Base-by-base conservation (phyloP, 163 green algal genomes). In the Trebouxia gelatinosa region DNA sequence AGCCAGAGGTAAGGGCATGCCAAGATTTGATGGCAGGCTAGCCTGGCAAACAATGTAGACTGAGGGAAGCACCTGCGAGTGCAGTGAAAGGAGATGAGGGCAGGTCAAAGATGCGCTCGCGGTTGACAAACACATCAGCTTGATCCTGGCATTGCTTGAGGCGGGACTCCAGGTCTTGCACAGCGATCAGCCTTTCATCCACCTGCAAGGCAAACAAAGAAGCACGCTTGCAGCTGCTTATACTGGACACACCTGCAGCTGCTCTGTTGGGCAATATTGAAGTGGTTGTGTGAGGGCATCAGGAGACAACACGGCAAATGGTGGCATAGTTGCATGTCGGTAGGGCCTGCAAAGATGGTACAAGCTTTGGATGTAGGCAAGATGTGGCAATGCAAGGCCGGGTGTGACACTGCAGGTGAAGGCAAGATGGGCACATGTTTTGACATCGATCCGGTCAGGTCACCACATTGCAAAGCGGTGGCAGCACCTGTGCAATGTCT, bases 41-140 rank as follows among this genome's bases (percentile, higher is more conserved):
- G 48, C 48, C 48, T 59, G 48, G 17, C 48, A n/a, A n/a, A n/a
- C n/a, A n/a, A n/a, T n/a, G n/a, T n/a, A n/a, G n/a, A 21, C 48
- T 59, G n/a, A n/a, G n/a, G n/a, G n/a, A n/a, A n/a, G n/a, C 28
- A 78, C 70, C 70, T 62, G 70, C 81, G 21, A 93, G 79, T 54
- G 85, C 70, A 9, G 88, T 83, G 74, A 90, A 87, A n/a, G 92
- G 84, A 0, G 85, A 89, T n/a, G 80, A 76, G 3, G 88, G 78
- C 78, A 92, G 82, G 35, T 78, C 75, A 58, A 92, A 91, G 80
- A 95, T 93, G 39, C 84, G 77, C 81, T 93, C 90, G n/a, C 78
- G 77, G 17, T 80, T 82, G 46, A 81, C 80, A 78, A 94, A 94
- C 62, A 91, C 72, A 31, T 89, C 87, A 21, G 89, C 77, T 46